phyloP scores from a whole-genome alignment of 176 grass and related monocot species.

The Raddia guianensis region DNA sequence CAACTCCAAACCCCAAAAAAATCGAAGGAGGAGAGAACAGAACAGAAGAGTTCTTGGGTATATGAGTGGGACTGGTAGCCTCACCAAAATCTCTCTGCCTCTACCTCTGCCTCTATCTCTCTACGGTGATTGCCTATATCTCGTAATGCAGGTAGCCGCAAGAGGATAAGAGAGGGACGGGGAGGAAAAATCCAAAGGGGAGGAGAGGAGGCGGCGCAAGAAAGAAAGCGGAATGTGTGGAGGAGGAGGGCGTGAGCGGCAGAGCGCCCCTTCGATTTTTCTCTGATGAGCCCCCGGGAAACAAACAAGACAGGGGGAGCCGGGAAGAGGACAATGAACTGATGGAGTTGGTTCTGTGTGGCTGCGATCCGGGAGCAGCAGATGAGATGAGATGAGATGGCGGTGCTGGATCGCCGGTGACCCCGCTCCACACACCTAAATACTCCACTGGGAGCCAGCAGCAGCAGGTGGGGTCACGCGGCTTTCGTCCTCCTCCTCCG shows the following conservation, averaged over 20 bases:
- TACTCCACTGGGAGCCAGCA: too few relatives aligned
- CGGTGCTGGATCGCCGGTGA: too few relatives aligned
- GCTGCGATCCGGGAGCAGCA: too few relatives aligned
- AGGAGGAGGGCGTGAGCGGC: neutral
- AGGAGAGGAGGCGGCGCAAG: neutral
- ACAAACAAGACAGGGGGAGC: too few relatives aligned
- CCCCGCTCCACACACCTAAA: too few relatives aligned
- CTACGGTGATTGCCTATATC: too few relatives aligned
- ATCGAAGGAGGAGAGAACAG: too few relatives aligned
- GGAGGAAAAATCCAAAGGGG: neutral
- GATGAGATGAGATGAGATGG: too few relatives aligned
- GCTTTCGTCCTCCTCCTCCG: too few relatives aligned
- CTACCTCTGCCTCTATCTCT: neutral
- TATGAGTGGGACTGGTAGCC: neutral
- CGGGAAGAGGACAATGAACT: neutral
- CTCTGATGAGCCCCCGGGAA: too few relatives aligned
- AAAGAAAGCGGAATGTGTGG: neutral
- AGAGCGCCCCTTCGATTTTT: too few relatives aligned
- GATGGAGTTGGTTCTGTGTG: neutral
- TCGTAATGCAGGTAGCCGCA: neutral
- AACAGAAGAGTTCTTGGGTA: constrained; percentile 3
- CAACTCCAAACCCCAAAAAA: neutral
- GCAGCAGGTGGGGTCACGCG: too few relatives aligned
- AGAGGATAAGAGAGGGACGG: neutral
- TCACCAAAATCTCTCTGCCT: constrained; percentile 13